phyloP scores from a whole-genome alignment of 441 rosid genomes.

The Erodium texanum region DNA sequence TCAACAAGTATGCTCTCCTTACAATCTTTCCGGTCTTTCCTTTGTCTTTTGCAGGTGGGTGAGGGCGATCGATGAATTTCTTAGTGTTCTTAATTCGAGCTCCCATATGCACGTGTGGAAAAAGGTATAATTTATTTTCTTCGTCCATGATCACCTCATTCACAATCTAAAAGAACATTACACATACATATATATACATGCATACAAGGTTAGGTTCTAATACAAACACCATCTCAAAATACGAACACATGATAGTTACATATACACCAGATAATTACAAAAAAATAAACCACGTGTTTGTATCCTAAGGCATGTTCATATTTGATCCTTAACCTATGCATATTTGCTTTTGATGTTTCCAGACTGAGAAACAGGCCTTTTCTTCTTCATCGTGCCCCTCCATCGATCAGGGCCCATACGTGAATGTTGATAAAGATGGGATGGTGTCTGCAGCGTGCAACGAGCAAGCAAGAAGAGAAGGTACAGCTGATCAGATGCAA shows the following conservation, averaged over 20 bases:
- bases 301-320: too few species aligned
- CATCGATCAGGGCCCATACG: constrained; percentile 21
- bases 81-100: constrained; percentile 20
- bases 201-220: too few species aligned
- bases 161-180: too few species aligned
- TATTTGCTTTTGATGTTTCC: neutral
- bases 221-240: too few species aligned
- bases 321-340: too few species aligned
- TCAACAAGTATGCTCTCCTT: too few species aligned
- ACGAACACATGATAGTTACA: too few species aligned
- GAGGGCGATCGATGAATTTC: constrained; percentile 24
- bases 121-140: constrained; percentile 10
- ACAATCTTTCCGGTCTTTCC: neutral
- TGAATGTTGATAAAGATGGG: constrained; percentile 19
- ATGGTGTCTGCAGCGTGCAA: constrained; percentile 24
- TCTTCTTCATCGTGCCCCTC: constrained; percentile 14
- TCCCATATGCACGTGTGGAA: constrained; percentile 19
- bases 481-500: neutral
- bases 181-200: too few species aligned
- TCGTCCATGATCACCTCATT: too few species aligned
- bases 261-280: too few species aligned
- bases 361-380: constrained; percentile 8
- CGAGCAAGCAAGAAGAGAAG: constrained; percentile 15
- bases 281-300: too few species aligned
- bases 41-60: constrained; percentile 21